Conservation (phyloP, 1,139 yeast genomes). For the Pichia sp. region DNA sequence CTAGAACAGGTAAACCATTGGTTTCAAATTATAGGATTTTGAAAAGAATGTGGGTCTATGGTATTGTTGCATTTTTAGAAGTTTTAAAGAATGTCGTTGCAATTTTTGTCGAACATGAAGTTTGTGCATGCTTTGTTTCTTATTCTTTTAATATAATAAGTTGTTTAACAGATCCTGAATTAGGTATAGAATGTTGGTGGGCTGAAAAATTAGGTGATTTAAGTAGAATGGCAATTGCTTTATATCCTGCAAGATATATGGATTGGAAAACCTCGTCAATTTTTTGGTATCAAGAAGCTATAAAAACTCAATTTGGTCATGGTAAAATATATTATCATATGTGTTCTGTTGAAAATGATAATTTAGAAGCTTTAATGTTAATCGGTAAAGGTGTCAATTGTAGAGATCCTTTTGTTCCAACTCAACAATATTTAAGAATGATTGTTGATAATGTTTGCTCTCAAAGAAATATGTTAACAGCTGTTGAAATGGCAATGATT, state of each 20-base stretch:
- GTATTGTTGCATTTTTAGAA: constrained; percentile 71
- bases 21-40: constrained; percentile 72
- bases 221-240: constrained; percentile 76
- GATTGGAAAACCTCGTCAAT: constrained; percentile 80
- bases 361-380: constrained; percentile 70
- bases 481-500: constrained; percentile 54
- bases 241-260: constrained; percentile 67
- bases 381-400: constrained; percentile 74
- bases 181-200: constrained; percentile 60
- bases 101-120: constrained; percentile 33
- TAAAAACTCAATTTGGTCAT: constrained; percentile 68
- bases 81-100: constrained; percentile 67
- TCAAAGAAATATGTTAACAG: constrained; percentile 57
- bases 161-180: constrained; percentile 31
- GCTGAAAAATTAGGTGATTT: constrained; percentile 72
- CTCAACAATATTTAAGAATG: constrained; percentile 65
- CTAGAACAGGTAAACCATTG: constrained; percentile 68
- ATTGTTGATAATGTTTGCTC: constrained; percentile 75
- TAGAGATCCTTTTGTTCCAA: constrained; percentile 77
- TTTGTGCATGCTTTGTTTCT: constrained; percentile 32
- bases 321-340: constrained; percentile 77
- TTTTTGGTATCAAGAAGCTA: constrained; percentile 66
- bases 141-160: constrained; percentile 32
- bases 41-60: constrained; percentile 77
- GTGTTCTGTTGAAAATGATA: constrained; percentile 79